phyloP scores from a whole-genome alignment of 1,139 yeast genomes.

The Suhomyces bolitotheri region DNA sequence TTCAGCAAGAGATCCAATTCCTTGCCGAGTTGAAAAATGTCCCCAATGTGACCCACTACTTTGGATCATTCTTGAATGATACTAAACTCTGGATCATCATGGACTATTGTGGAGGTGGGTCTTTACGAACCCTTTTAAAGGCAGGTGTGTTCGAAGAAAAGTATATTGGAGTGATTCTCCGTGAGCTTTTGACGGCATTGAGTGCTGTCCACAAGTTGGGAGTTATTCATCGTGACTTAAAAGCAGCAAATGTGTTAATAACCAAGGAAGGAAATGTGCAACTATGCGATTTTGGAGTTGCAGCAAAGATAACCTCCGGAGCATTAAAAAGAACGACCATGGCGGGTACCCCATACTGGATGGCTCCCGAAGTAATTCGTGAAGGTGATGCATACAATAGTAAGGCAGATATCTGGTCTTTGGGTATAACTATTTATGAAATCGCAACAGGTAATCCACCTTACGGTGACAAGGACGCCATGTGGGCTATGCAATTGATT shows the following conservation, averaged over 20 bases:
- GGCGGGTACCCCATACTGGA: constrained; percentile 98
- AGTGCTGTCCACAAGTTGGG: constrained; percentile 84
- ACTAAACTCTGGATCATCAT: constrained; percentile 95
- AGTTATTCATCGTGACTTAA: constrained; percentile 92
- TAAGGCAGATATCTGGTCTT: constrained; percentile 90
- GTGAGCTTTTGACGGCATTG: constrained; percentile 79
- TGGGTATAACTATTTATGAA: constrained; percentile 92
- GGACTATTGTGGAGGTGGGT: constrained; percentile 98
- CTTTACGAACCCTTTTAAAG: constrained; percentile 79
- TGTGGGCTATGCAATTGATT: constrained; percentile 91
- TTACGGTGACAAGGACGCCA: constrained; percentile 90
- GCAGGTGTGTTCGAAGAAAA: constrained; percentile 89
- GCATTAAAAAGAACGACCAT: constrained; percentile 81
- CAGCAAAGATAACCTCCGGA: constrained; percentile 80
- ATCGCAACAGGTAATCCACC: constrained; percentile 98
- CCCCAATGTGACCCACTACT: constrained; percentile 90
- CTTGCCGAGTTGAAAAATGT: constrained; percentile 77
- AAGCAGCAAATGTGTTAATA: constrained; percentile 91
- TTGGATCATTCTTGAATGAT: constrained; percentile 83
- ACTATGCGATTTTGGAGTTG: constrained; percentile 96
- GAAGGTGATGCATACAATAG: constrained; percentile 87
- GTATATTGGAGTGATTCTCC: constrained; percentile 74
- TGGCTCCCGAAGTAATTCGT: constrained; percentile 97
- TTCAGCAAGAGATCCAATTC: constrained; percentile 89
- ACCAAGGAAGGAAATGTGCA: constrained; percentile 88